phyloP scores from a whole-genome alignment of 2,329 filamentous ascomycete species.

The Xylaria arbuscula region DNA sequence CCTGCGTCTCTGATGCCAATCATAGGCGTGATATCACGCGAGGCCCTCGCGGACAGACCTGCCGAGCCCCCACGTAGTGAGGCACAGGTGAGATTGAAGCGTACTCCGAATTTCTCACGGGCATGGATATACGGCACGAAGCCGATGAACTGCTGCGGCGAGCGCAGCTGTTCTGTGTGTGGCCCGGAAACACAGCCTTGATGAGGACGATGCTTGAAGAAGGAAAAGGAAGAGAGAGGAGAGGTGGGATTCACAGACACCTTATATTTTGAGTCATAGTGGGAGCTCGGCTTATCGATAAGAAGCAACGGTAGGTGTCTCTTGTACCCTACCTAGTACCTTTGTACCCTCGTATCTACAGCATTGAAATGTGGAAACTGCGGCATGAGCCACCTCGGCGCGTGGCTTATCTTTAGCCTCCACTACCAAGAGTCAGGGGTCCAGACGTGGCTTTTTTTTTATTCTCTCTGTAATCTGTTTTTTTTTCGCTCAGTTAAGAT shows the following conservation, averaged over 20 bases:
- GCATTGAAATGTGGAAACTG: not conserved
- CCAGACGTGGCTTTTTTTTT: slow-evolving; percentile 16
- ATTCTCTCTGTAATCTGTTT: not conserved
- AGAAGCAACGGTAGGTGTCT: no score
- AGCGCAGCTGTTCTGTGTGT: slow-evolving; percentile 72
- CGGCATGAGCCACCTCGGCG: slow-evolving; percentile 20
- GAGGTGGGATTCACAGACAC: slow-evolving; percentile 24
- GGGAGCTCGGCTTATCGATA: slow-evolving; percentile 45
- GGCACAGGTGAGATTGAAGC: slow-evolving; percentile 73
- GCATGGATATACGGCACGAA: slow-evolving; percentile 56
- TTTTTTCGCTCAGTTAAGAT: not conserved
- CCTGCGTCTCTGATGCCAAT: slow-evolving; percentile 94
- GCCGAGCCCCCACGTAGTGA: slow-evolving; percentile 54
- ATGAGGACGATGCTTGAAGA: slow-evolving; percentile 80
- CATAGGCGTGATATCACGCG: slow-evolving; percentile 83
- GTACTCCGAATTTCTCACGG: slow-evolving; percentile 99
- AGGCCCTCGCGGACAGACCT: slow-evolving; percentile 86
- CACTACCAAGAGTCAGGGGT: not conserved
- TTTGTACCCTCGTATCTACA: not conserved
- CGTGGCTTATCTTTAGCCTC: not conserved
- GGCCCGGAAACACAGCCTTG: slow-evolving; percentile 97
- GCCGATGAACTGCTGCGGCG: slow-evolving; percentile 52
- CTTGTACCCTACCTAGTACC: no score
- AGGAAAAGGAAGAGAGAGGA: slow-evolving; percentile 50
- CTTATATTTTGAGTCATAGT: slow-evolving; percentile 43